A percentile compares a stretch with the other conserved stretches of the same genome.
phyloP scores from a whole-genome alignment of 2,329 filamentous ascomycete species.

The Alternaria viburni region DNA sequence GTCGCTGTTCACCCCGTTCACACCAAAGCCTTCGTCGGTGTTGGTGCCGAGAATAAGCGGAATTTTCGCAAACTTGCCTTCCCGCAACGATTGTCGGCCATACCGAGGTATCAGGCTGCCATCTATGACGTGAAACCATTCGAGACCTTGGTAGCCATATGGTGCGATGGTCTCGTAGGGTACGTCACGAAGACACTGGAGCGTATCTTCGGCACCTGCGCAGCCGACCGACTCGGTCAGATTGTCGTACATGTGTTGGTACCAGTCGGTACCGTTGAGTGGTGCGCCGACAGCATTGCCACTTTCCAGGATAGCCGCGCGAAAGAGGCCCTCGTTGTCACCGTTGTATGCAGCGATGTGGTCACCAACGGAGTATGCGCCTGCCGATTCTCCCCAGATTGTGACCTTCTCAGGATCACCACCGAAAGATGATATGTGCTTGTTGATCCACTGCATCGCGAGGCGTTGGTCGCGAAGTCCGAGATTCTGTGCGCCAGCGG shows the following conservation, averaged over 20 bases:
- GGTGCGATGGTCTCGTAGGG: constrained; percentile 36
- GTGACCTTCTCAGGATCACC: constrained; percentile 66
- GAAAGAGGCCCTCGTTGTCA: constrained; percentile 47
- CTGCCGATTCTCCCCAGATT: constrained; percentile 66
- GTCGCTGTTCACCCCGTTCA: constrained; percentile 56
- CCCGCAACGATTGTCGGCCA: constrained; percentile 41
- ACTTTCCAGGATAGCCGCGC: constrained; percentile 52
- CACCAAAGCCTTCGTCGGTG: constrained; percentile 68
- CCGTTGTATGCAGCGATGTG: constrained; percentile 50
- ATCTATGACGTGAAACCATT: constrained; percentile 43
- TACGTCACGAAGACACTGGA: constrained; percentile 35
- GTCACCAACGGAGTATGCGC: constrained; percentile 61
- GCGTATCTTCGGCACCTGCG: constrained; percentile 22
- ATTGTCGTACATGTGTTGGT: constrained; percentile 41
- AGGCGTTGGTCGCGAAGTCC: constrained; percentile 69
- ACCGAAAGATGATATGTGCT: constrained; percentile 60
- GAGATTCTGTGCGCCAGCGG: constrained; percentile 50
- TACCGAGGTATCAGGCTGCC: constrained; percentile 30
- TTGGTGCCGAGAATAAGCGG: constrained; percentile 69
- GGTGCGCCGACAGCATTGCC: constrained; percentile 40
- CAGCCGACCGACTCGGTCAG: constrained; percentile 36
- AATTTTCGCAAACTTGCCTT: constrained; percentile 66
- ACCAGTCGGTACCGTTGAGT: constrained; percentile 41
- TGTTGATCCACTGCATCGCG: constrained; percentile 66
- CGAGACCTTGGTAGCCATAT: constrained; percentile 34